Evolutionary conservation across 805 yeast genomes (phyloP).

Genomic region (Candida berthetii): DNA sequence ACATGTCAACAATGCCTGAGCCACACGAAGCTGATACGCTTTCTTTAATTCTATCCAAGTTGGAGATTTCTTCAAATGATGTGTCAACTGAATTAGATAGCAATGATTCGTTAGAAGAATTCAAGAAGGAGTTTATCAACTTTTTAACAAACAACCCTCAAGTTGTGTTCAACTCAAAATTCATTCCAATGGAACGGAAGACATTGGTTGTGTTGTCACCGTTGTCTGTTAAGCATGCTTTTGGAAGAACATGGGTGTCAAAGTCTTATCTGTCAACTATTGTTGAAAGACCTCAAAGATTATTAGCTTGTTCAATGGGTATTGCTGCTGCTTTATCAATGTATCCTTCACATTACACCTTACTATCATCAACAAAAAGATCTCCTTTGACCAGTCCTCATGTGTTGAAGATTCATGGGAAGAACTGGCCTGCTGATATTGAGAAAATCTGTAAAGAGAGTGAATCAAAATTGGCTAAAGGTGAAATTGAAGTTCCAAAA

Average conservation of each 20-base stretch:
- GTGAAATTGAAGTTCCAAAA: constrained; percentile 68
- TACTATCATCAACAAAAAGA: constrained; percentile 39
- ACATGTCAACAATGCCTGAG: background rate
- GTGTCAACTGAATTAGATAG: background rate
- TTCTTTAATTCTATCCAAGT: background rate
- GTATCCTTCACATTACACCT: constrained; percentile 52
- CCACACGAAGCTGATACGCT: background rate
- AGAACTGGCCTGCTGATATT: constrained; percentile 61
- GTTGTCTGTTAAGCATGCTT: constrained; percentile 61
- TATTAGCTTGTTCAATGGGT: constrained; percentile 73
- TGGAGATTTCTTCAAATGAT: background rate
- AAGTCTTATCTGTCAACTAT: constrained; percentile 60
- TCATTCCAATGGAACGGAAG: constrained; percentile 23
- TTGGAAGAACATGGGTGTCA: constrained; percentile 72
- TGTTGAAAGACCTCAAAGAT: constrained; percentile 78
- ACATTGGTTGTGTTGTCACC: constrained; percentile 66
- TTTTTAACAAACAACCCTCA: constrained; percentile 34
- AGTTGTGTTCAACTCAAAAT: constrained; percentile 26
- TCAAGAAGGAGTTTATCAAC: constrained; percentile 34
- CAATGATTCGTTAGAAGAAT: constrained; percentile 28
- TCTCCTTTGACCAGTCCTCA: constrained; percentile 50
- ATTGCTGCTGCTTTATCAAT: constrained; percentile 67
- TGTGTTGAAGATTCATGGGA: constrained; percentile 66
- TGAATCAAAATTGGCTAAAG: constrained; percentile 42
- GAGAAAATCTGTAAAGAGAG: constrained; percentile 53